phyloP scores from a whole-genome alignment of 192 early-diverging fungal genomes.

The Gaertneriomyces semiglobifer region DNA sequence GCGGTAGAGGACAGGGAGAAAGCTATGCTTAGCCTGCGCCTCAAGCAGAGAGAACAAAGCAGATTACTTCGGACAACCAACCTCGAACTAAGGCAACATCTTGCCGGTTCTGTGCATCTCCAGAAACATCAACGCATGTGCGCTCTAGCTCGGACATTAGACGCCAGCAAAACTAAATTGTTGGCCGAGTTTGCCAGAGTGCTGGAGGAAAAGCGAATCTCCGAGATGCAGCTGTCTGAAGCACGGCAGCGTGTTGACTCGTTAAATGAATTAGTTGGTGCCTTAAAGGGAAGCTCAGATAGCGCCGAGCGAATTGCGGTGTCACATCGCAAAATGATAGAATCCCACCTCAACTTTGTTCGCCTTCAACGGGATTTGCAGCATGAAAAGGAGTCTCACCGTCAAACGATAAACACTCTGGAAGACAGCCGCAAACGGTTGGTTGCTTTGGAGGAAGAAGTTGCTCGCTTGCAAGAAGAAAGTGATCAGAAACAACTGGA shows the following conservation, averaged over 20 bases:
- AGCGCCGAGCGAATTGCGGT: slow-evolving; percentile 34
- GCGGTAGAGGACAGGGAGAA: slow-evolving; percentile 41
- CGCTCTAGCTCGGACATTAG: slow-evolving; percentile 25
- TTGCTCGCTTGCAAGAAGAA: slow-evolving; percentile 30
- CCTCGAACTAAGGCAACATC: slow-evolving; percentile 32
- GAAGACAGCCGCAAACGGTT: slow-evolving; percentile 20
- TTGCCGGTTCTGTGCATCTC: slow-evolving; percentile 39
- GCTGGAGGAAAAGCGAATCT: slow-evolving; percentile 13
- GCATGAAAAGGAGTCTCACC: slow-evolving; percentile 23
- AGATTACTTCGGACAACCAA: slow-evolving; percentile 36
- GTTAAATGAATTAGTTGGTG: slow-evolving; percentile 38
- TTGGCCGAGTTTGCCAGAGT: slow-evolving; percentile 16
- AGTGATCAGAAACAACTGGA: slow-evolving; percentile 40
- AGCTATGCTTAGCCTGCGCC: slow-evolving; percentile 41
- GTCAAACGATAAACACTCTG: slow-evolving; percentile 26
- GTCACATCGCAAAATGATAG: slow-evolving; percentile 50
- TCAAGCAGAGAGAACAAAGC: slow-evolving; percentile 36
- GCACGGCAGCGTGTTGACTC: slow-evolving; percentile 15
- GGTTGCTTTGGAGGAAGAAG: slow-evolving; percentile 11
- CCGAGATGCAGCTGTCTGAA: slow-evolving; percentile 22
- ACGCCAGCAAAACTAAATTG: slow-evolving; percentile 22
- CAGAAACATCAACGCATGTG: slow-evolving; percentile 44
- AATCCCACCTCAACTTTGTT: slow-evolving; percentile 33
- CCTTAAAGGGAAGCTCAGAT: slow-evolving; percentile 25
- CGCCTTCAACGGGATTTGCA: slow-evolving; percentile 40